Conservation (phyloP, 495 filamentous ascomycete genomes). For the Daldinia concentrica region DNA sequence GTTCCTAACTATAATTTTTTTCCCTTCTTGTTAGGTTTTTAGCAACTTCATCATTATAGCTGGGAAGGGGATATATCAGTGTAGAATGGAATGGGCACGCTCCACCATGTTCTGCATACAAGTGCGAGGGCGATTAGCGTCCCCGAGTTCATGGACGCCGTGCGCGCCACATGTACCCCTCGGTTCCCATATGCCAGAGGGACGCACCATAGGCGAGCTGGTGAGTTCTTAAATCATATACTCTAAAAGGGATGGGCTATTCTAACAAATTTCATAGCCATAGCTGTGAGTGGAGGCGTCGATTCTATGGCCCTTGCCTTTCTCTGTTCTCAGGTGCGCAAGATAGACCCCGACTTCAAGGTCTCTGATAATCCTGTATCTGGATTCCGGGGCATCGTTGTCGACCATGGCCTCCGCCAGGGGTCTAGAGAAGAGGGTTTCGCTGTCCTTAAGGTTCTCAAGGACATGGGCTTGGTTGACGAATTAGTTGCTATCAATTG, state of each 20-base stretch:
- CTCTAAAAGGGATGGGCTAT: no score
- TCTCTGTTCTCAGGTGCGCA: slow-evolving; percentile 64
- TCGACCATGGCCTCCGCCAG: slow-evolving; percentile 78
- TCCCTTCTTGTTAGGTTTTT: not conserved
- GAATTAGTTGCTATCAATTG: slow-evolving; percentile 50
- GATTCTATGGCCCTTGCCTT: slow-evolving; percentile 94
- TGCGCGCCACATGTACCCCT: slow-evolving; percentile 61
- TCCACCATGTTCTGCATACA: slow-evolving; percentile 52
- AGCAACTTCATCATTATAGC: slow-evolving; percentile 1
- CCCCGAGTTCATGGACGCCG: slow-evolving; percentile 61
- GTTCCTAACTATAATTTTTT: not conserved
- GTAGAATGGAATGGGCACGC: slow-evolving; percentile 56
- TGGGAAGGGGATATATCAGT: not conserved
- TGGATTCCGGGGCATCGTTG: slow-evolving; percentile 70
- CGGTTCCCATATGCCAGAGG: slow-evolving; percentile 48
- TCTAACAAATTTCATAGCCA: slow-evolving; percentile 56
- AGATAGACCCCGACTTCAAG: slow-evolving; percentile 35
- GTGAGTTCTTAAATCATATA: slow-evolving; percentile 41
- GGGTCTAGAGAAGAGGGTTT: slow-evolving; percentile 75
- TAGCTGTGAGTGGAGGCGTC: slow-evolving; percentile 91
- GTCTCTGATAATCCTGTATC: slow-evolving; percentile 51
- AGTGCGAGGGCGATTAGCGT: slow-evolving; percentile 57
- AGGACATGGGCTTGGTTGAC: slow-evolving; percentile 41
- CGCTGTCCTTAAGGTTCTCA: slow-evolving; percentile 65
- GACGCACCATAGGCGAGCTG: slow-evolving; percentile 43